Evolutionary conservation across 495 filamentous ascomycete genomes (phyloP).

Genomic region (Podospora conica): DNA sequence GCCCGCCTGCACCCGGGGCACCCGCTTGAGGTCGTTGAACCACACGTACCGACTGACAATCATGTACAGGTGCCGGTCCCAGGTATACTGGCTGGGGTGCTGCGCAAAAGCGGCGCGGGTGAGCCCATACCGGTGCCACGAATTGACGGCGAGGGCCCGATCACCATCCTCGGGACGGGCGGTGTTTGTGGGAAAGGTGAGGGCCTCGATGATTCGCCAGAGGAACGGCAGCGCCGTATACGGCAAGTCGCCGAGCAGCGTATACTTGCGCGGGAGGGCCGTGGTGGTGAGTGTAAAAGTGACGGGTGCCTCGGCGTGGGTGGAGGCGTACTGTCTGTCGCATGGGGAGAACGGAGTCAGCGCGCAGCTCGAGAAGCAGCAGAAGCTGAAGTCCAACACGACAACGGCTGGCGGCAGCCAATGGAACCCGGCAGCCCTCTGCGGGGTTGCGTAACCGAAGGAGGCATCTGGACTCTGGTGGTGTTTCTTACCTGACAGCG

Average conservation of each 20-base stretch:
- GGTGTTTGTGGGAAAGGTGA: conserved; percentile 24
- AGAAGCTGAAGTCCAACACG: neutral
- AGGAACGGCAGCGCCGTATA: conserved; percentile 34
- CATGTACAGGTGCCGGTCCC: conserved; percentile 41
- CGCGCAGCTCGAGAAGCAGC: neutral
- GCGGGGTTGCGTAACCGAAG: neutral
- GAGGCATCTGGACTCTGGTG: neutral
- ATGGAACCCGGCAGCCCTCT: neutral
- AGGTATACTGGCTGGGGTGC: conserved; percentile 37
- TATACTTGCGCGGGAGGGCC: conserved; percentile 35
- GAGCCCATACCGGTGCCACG: conserved; percentile 31
- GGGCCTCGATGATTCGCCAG: conserved; percentile 32
- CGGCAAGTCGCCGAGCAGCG: conserved; percentile 33
- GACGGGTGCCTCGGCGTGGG: conserved; percentile 27
- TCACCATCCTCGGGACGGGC: conserved; percentile 19
- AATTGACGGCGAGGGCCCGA: conserved; percentile 31
- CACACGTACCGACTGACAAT: conserved; percentile 38
- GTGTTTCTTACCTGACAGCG: conserved; percentile 33
- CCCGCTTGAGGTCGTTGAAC: conserved; percentile 38
- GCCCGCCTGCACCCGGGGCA: conserved; percentile 8
- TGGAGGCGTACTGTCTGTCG: conserved; percentile 27
- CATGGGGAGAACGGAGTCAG: conserved; percentile 11
- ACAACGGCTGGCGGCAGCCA: neutral
- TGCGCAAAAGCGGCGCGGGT: conserved; percentile 32
- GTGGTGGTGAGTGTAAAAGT: conserved; percentile 35